Base-by-base conservation (phyloP, 2,329 filamentous ascomycete genomes). In the Ampelomyces quisqualis region DNA sequence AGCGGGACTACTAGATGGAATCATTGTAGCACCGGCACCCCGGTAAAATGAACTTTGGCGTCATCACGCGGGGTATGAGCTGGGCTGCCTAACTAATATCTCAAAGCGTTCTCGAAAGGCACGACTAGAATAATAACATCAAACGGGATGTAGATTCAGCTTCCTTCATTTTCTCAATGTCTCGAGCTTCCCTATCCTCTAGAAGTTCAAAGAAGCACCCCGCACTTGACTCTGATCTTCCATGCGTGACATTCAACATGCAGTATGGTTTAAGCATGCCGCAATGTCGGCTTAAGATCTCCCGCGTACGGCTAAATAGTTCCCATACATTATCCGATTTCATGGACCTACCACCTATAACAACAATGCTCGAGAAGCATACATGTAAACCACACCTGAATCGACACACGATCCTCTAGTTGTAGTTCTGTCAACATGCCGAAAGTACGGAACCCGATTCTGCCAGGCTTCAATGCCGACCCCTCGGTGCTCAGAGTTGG, bases 401-500 rank as follows among this genome's bases (percentile, higher is more conserved):
- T n/a, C n/a, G n/a, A n/a, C n/a, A n/a, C n/a, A n/a, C n/a, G n/a
- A n/a, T n/a, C n/a, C n/a, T n/a, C n/a, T n/a, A n/a, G n/a, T 18
- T 13, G 8, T 10, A 26, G 23, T 13, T 7, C 15, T 9, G 27
- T 38, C 57, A 48, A 30, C n/a, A 67, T 67, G 64, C 61, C 64
- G 11, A 48, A 51, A 31, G 60, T 67, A 27, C 57, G 58, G 21
- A 71, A 82, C 53, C 80, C 79, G 2, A 73, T 82, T 14, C 69
- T 83, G 26, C 70, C 72, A 2, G 80, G 80, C 17, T 83, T 81
- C 67, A 82, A 83, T 40, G 78, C 80, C 5, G 81, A 84, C 48
- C 80, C 81, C 0, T 81, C 79, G 1, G 72, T 79, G 26, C 49
- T 78, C 8, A 67, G 76, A 3, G 73, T 78, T 14, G 67, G 66